phyloP scores from a whole-genome alignment of 768 basidiomycete genomes.

The Paxillus rubicundulus region DNA sequence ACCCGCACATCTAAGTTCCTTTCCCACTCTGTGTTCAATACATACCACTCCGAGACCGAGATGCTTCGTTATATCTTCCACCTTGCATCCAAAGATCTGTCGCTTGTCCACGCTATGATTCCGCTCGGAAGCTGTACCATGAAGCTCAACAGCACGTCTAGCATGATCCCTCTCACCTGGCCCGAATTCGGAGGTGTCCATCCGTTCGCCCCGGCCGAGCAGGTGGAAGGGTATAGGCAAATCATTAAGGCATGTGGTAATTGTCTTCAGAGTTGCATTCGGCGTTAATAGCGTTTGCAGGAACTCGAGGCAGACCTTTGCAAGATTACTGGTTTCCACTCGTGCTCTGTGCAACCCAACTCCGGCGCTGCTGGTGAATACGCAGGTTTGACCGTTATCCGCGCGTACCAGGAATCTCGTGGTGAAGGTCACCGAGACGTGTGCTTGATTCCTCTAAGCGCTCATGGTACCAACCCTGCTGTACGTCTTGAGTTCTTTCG shows the following conservation, averaged over 20 bases:
- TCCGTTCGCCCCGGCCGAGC: conserved; percentile 88
- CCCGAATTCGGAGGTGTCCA: conserved; percentile 89
- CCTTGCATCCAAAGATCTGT: conserved; percentile 91
- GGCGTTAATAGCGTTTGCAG: conserved; percentile 37
- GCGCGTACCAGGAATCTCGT: conserved; percentile 89
- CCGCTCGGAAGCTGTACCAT: conserved; percentile 94
- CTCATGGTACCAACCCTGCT: conserved; percentile 98
- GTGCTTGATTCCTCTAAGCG: conserved; percentile 92
- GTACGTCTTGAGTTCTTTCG: conserved; percentile 44
- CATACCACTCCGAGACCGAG: conserved; percentile 97
- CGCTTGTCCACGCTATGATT: conserved; percentile 95
- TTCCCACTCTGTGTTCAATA: conserved; percentile 90
- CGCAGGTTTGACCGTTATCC: conserved; percentile 90
- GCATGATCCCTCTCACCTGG: conserved; percentile 96
- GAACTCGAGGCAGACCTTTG: conserved; percentile 91
- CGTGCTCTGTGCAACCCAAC: conserved; percentile 97
- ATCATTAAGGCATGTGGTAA: conserved; percentile 63
- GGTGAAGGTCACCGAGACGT: conserved; percentile 85
- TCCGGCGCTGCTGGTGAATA: conserved; percentile 99
- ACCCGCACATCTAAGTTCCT: conserved; percentile 69
- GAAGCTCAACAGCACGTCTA: conserved; percentile 98
- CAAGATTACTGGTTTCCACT: conserved; percentile 94
- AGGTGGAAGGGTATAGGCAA: conserved; percentile 82
- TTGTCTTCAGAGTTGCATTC: background rate
- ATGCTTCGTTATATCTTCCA: conserved; percentile 97